Evolutionary conservation across 352 stramenopile genomes (phyloP).

Genomic region (Phytophthora fragariae): DNA sequence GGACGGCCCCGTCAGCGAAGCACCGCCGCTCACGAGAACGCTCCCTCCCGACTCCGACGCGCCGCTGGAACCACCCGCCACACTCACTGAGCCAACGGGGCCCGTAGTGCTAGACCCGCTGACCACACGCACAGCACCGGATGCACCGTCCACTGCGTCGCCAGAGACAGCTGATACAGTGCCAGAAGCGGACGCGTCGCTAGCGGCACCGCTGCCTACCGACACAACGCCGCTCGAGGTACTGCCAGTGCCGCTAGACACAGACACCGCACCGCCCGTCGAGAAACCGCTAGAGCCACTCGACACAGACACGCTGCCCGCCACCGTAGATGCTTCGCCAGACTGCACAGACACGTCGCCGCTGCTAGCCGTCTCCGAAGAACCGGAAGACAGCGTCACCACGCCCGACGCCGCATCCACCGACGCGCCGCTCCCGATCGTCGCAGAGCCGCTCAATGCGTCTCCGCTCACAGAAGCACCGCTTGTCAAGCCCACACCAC

Average conservation of each 20-base stretch:
- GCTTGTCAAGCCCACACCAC: not conserved
- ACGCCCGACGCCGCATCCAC: too few species aligned
- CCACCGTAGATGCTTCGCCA: constrained; percentile 8
- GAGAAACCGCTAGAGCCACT: constrained; percentile 1
- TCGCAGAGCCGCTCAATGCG: too few species aligned
- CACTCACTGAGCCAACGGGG: constrained; percentile 22
- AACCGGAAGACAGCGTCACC: too few species aligned
- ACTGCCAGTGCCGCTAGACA: constrained; percentile 14
- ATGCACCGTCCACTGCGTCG: too few species aligned
- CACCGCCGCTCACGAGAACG: constrained; percentile 21
- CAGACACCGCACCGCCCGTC: not conserved
- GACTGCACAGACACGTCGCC: too few species aligned
- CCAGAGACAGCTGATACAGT: too few species aligned
- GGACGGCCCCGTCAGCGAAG: not conserved
- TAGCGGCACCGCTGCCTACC: not conserved
- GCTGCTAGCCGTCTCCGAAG: too few species aligned
- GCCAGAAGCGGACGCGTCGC: not conserved
- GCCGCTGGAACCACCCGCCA: constrained; percentile 23
- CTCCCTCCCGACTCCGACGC: constrained; percentile 13
- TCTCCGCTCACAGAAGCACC: too few species aligned
- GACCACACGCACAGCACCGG: too few species aligned
- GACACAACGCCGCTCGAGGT: too few species aligned
- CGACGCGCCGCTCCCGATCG: too few species aligned
- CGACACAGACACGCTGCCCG: constrained; percentile 10
- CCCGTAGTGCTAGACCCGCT: constrained; percentile 17